These are phyloP conservation scores for Talaromyces sp. DNA, from an alignment of 2,329 filamentous ascomycete species.

Conservation along the genomic window DNA sequence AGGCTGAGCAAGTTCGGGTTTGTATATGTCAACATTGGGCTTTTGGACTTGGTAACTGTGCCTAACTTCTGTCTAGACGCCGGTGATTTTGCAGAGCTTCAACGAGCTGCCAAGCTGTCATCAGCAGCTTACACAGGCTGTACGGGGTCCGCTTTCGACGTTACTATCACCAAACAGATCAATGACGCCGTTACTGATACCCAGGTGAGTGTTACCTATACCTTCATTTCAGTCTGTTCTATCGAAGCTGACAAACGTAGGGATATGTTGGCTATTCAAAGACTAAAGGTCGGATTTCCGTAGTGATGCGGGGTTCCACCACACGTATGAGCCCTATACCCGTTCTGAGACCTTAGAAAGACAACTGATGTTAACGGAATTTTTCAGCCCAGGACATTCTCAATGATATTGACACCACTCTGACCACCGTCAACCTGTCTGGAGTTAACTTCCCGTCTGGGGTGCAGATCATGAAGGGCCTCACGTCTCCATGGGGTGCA, in stretches of 20 bases:
- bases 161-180: slow-evolving; percentile 25
- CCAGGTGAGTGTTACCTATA: slow-evolving; percentile 12
- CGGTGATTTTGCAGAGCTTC: slow-evolving; percentile 17
- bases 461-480: slow-evolving; percentile 23
- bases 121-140: slow-evolving; percentile 27
- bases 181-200: slow-evolving; percentile 20
- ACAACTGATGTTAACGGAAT: slow-evolving; percentile 7
- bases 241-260: slow-evolving; percentile 8
- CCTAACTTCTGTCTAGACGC: slow-evolving; percentile 12
- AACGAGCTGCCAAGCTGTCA: slow-evolving; percentile 24
- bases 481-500: slow-evolving; percentile 23
- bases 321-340: slow-evolving; percentile 13
- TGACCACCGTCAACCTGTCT: slow-evolving; percentile 14
- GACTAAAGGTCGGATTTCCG: slow-evolving; percentile 20
- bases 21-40: background rate
- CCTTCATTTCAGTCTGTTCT: background rate
- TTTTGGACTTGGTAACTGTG: background rate
- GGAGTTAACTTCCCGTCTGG: slow-evolving; percentile 24
- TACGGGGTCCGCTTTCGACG: slow-evolving; percentile 22
- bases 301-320: slow-evolving; percentile 27
- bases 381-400: background rate
- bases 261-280: slow-evolving; percentile 25
- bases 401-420: too few species aligned
- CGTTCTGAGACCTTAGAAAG: background rate
- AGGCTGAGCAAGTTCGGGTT: background rate